Conservation (phyloP, 192 early-diverging fungal genomes). For the Linnemannia schmuckeri region DNA sequence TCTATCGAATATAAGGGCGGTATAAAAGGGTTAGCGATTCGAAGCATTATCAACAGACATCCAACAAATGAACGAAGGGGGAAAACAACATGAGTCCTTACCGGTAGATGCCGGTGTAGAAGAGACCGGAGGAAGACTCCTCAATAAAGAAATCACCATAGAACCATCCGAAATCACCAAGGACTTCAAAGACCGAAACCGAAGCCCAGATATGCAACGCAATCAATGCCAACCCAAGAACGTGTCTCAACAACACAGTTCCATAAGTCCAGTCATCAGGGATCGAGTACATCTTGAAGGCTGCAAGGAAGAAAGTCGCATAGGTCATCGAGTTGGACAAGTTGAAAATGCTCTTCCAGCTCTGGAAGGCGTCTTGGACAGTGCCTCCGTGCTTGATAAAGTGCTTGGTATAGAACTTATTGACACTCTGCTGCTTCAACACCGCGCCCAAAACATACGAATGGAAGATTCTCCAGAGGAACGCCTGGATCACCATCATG, state of each 20-base stretch:
- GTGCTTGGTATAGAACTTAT: conserved; percentile 89
- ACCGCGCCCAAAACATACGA: conserved; percentile 84
- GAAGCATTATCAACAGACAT: too few species aligned
- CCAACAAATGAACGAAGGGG: neutral
- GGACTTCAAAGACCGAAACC: conserved; percentile 89
- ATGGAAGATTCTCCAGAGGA: conserved; percentile 90
- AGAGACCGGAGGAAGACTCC: conserved; percentile 75
- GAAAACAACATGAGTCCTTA: conserved; percentile 1
- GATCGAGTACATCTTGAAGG: conserved; percentile 82
- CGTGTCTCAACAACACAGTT: conserved; percentile 84
- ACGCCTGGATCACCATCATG: conserved; percentile 77
- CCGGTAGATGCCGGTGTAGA: conserved; percentile 94
- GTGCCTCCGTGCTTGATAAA: conserved; percentile 95
- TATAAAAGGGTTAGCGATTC: neutral
- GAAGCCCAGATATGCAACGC: conserved; percentile 94
- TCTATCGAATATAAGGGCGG: conserved; percentile 18
- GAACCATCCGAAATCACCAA: conserved; percentile 98
- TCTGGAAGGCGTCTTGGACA: conserved; percentile 88
- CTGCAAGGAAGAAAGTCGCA: conserved; percentile 87
- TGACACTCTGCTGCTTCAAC: conserved; percentile 83
- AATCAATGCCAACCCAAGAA: conserved; percentile 85
- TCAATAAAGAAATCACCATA: conserved; percentile 98
- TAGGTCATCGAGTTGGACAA: conserved; percentile 93
- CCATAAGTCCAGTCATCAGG: conserved; percentile 79
- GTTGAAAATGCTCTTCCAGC: conserved; percentile 98